Percentiles rank a stretch among this genome's conserved stretches.
These are phyloP conservation scores for Beta vulgaris DNA, from an alignment of 148 eudicot species.

Conservation along the genomic window DNA sequence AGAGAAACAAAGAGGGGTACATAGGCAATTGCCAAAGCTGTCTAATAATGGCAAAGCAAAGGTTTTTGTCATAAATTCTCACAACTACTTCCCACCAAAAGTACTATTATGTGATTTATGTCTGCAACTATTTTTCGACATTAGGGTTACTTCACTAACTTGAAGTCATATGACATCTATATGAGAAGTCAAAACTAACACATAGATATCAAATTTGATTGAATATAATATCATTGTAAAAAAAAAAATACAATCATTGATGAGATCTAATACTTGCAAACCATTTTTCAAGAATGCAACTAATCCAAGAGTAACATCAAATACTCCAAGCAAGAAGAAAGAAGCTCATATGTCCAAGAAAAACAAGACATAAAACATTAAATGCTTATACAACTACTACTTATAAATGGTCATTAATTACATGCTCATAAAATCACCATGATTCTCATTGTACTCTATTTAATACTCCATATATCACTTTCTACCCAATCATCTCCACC, in stretches of 20 bases:
- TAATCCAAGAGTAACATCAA: neutral
- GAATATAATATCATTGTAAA: too few relatives aligned
- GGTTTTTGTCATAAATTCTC: constrained; percentile 1
- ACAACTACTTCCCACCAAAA: neutral
- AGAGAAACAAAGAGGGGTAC: neutral
- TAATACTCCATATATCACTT: neutral
- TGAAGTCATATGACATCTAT: too few relatives aligned
- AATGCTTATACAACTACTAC: neutral
- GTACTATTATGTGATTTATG: neutral
- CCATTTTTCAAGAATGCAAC: constrained; percentile 4
- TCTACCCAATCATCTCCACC: neutral
- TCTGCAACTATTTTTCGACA: too few relatives aligned
- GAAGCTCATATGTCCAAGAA: neutral
- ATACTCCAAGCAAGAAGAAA: too few relatives aligned
- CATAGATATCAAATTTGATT: too few relatives aligned
- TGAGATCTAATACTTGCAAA: too few relatives aligned
- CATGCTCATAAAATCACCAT: constrained; percentile 13
- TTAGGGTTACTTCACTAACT: too few relatives aligned
- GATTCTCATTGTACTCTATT: neutral
- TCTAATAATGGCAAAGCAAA: neutral
- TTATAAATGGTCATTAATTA: neutral
- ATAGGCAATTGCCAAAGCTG: neutral
- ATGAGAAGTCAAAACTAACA: too few relatives aligned
- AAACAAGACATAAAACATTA: neutral
- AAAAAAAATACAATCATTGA: too few relatives aligned